Evolutionary conservation across 305 asterid species (phyloP).

Genomic region (Fraxinus velutina): DNA sequence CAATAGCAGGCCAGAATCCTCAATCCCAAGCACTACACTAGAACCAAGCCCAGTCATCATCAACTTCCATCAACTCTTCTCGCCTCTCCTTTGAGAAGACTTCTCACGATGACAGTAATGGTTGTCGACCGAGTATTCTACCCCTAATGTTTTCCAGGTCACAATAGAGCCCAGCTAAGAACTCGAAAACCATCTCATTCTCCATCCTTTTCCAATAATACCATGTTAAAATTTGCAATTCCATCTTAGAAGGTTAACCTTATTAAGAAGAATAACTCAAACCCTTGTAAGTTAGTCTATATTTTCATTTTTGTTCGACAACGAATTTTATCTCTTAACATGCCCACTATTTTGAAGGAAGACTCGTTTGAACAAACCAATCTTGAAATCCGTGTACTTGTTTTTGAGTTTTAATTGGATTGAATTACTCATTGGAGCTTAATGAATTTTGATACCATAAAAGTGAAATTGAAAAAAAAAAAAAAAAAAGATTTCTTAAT

Average conservation of each 20-base stretch:
- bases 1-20: neutral
- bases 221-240: neutral
- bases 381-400: neutral
- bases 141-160: neutral
- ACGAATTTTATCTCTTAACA: neutral
- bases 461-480: too few relatives aligned
- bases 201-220: neutral
- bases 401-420: too few relatives aligned
- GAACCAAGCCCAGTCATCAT: neutral
- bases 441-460: neutral
- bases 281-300: too few relatives aligned
- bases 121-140: neutral
- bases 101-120: neutral
- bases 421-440: neutral
- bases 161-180: neutral
- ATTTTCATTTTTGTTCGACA: neutral
- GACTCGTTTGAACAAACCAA: neutral
- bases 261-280: neutral
- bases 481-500: too few relatives aligned
- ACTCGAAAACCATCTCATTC: neutral
- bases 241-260: too few relatives aligned
- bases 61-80: neutral
- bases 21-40: neutral
- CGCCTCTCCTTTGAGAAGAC: neutral
- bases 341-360: neutral